phyloP scores from a whole-genome alignment of 2,329 filamentous ascomycete genomes.

The Alternaria atra region DNA sequence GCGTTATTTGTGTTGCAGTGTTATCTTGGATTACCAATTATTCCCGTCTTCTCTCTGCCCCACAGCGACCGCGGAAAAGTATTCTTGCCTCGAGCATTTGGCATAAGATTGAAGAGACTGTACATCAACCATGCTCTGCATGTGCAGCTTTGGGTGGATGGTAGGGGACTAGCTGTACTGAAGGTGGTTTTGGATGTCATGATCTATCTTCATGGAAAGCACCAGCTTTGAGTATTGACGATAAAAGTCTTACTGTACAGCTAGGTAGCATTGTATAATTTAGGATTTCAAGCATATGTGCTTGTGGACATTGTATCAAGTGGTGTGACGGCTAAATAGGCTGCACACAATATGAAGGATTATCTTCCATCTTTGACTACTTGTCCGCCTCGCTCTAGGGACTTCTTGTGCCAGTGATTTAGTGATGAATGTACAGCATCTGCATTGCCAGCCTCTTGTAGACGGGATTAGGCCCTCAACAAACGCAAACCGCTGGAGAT shows the following conservation, averaged over 20 bases:
- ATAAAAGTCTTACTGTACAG: slow-evolving; percentile 5
- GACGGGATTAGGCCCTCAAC: not conserved
- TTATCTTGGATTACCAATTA: slow-evolving; percentile 41
- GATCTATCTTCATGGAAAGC: slow-evolving; percentile 7
- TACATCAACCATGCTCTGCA: slow-evolving; percentile 13
- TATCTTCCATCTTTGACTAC: slow-evolving; percentile 1
- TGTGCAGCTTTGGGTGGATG: slow-evolving; percentile 8
- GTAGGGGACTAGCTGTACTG: slow-evolving; percentile 6
- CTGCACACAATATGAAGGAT: slow-evolving; percentile 15
- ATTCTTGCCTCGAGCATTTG: slow-evolving; percentile 8
- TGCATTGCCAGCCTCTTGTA: not conserved
- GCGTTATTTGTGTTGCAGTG: slow-evolving; percentile 39
- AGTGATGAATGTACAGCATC: not conserved
- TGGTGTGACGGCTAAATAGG: slow-evolving; percentile 15
- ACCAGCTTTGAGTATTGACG: slow-evolving; percentile 7
- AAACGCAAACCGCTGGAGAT: too few species aligned
- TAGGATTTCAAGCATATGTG: slow-evolving; percentile 18
- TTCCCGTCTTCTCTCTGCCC: slow-evolving; percentile 22
- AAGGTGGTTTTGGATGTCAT: slow-evolving; percentile 3
- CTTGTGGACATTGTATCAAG: slow-evolving; percentile 18
- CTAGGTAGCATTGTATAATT: slow-evolving; percentile 30
- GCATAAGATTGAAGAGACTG: slow-evolving; percentile 11
- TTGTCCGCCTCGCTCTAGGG: not conserved
- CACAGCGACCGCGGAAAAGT: slow-evolving; percentile 9
- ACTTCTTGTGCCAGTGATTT: not conserved